A percentile compares a stretch with the other conserved stretches of the same genome.
phyloP scores from a whole-genome alignment of 1,139 yeast genomes.

The Geotrichum cucujoidarum region DNA sequence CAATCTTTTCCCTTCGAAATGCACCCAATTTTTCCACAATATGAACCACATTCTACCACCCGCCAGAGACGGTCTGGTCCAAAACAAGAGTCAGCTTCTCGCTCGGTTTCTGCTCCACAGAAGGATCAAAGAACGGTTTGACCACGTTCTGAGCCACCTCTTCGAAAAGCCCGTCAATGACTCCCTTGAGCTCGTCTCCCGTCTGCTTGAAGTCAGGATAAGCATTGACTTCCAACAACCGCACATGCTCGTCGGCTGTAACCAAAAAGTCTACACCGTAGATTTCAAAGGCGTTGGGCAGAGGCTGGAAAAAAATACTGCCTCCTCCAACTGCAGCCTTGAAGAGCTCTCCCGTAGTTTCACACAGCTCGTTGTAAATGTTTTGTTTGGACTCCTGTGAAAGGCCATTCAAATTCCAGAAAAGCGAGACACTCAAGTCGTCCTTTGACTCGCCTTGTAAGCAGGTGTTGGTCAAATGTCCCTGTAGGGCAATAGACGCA shows the following conservation, averaged over 20 bases:
- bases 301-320: slow-evolving; percentile 82
- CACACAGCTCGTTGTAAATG: slow-evolving; percentile 54
- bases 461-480: slow-evolving; percentile 92
- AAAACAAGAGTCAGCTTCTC: slow-evolving; percentile 40
- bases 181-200: slow-evolving; percentile 65
- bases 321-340: slow-evolving; percentile 78
- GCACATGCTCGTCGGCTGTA: slow-evolving; percentile 49
- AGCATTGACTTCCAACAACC: slow-evolving; percentile 78
- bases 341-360: slow-evolving; percentile 65
- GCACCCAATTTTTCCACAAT: background rate
- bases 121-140: slow-evolving; percentile 27
- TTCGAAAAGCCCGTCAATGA: slow-evolving; percentile 37
- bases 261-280: slow-evolving; percentile 87
- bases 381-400: slow-evolving; percentile 37
- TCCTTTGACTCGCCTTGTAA: slow-evolving; percentile 54
- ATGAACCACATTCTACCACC: slow-evolving; percentile 22
- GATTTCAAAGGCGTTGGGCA: slow-evolving; percentile 74
- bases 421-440: slow-evolving; percentile 56
- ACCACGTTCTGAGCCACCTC: slow-evolving; percentile 29
- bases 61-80: slow-evolving; percentile 34
- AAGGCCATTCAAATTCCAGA: slow-evolving; percentile 54
- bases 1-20: background rate
- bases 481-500: slow-evolving; percentile 43
- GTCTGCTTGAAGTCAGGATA: slow-evolving; percentile 97
- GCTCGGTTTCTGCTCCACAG: slow-evolving; percentile 19